Base-by-base conservation (phyloP, 306 rosid genomes). In the Leucaena leucocephala region DNA sequence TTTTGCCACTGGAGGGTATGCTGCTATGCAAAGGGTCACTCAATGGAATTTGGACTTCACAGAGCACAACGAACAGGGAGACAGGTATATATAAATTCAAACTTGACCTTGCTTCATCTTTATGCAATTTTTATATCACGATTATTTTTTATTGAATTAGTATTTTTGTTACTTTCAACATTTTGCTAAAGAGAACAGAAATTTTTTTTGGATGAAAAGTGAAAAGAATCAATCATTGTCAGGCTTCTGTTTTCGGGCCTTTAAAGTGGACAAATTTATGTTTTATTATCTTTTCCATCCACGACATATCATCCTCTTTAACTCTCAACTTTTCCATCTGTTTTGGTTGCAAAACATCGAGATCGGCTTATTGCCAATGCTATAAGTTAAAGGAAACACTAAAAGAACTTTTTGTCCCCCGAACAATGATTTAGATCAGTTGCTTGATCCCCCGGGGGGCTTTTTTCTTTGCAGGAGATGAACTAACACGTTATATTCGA, bases 11-110 rank as follows among this genome's bases (percentile, higher is more conserved):
- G 99, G 98, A 44, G 99, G 99, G 3, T 95, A 95, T 58, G 99
- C 99, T 49, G 98, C 98, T 80, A 95, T 95, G 98, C 99, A 93
- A 81, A 88, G 99, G 85, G 96, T 95, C 48, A 91, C 92, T 35
- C 99, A 95, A 35, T 95, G 99, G 99, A 95, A 95, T 82, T 79
- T 95, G 93, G 99, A 95, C 85, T 95, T 95, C 87, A 86, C 99
- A 0, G 88, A 93, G 75, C 91, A 86, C 36, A 95, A 98, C 75
- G 99, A 95, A 78, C 98, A 95, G 74, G 99, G 97, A 45, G 99
- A 95, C 64, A 92, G 98, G 98, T 95, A 81, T 45, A 44, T 62
- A 12, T 34, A 48, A 22, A 43, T 66, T 0, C 13, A 43, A 19
- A 70, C 10, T 39, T 76, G 44, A 48, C 62, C 5, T 48, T 15